Conservation (phyloP, 1,284 basidiomycete species). For the Taiwanofungus camphoratus region DNA sequence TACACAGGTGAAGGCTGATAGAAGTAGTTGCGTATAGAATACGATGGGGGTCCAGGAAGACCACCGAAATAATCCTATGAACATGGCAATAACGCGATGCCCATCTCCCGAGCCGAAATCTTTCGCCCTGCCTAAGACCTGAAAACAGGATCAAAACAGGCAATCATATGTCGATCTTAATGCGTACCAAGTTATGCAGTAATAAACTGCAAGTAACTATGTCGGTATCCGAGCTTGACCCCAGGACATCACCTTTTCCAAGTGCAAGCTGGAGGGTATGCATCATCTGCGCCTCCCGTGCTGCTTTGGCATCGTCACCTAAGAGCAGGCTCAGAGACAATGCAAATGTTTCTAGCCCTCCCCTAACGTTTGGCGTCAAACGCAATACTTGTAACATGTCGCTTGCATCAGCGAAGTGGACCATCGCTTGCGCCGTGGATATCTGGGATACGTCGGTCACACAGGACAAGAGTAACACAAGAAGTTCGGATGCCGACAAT, state of each 20-base stretch:
- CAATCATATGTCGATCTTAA: background rate
- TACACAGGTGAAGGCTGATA: slow-evolving; percentile 55
- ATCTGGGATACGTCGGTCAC: slow-evolving; percentile 55
- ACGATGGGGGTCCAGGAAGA: slow-evolving; percentile 59
- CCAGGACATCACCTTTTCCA: slow-evolving; percentile 51
- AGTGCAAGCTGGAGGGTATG: slow-evolving; percentile 53
- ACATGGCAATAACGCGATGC: slow-evolving; percentile 44
- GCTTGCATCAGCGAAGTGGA: slow-evolving; percentile 48
- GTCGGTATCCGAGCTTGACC: slow-evolving; percentile 56
- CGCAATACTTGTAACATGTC: slow-evolving; percentile 48
- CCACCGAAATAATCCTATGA: slow-evolving; percentile 57
- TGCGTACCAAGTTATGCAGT: slow-evolving; percentile 51
- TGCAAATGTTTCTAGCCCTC: slow-evolving; percentile 53
- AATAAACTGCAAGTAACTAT: slow-evolving; percentile 56
- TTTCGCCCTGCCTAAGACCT: slow-evolving; percentile 55
- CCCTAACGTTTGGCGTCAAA: slow-evolving; percentile 44
- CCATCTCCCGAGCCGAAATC: slow-evolving; percentile 60
- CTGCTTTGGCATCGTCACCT: slow-evolving; percentile 62
- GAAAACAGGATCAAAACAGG: background rate
- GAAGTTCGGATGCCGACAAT: slow-evolving; percentile 54
- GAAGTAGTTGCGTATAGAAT: slow-evolving; percentile 65
- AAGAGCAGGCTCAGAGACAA: slow-evolving; percentile 53
- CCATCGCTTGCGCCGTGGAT: slow-evolving; percentile 50
- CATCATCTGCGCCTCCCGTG: slow-evolving; percentile 61
- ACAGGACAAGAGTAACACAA: slow-evolving; percentile 53